phyloP scores from a whole-genome alignment of 176 grass and related monocot species.

The Carex myosuroides region DNA sequence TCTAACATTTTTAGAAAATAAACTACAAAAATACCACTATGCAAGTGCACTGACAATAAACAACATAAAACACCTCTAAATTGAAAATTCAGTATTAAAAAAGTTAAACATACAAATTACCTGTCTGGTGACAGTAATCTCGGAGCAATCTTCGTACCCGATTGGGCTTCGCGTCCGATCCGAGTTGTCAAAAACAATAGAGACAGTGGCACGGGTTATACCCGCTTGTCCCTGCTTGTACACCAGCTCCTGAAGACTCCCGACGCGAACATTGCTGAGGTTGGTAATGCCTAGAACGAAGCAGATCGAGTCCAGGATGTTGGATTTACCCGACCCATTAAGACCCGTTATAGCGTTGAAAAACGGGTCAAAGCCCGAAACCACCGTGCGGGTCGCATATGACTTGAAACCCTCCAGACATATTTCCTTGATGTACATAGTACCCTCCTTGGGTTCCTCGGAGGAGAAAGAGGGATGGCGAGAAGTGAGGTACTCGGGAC shows the following conservation, averaged over 20 bases:
- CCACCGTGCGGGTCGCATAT: conserved; percentile 85
- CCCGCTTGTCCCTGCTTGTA: conserved; percentile 99
- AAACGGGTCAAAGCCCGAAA: conserved; percentile 76
- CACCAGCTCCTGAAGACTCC: conserved; percentile 88
- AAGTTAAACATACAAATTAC: conserved; percentile 19
- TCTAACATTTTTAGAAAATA: no score
- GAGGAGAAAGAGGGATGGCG: background rate
- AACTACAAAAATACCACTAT: no score
- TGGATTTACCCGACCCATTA: conserved; percentile 93
- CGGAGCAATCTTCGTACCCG: conserved; percentile 73
- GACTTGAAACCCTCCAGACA: conserved; percentile 96
- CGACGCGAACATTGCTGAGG: conserved; percentile 72
- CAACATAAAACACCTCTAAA: background rate
- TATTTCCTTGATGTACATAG: conserved; percentile 96
- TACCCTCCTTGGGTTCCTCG: background rate
- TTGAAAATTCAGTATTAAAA: background rate
- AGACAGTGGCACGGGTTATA: conserved; percentile 90
- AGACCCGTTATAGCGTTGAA: conserved; percentile 99
- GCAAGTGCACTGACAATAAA: background rate
- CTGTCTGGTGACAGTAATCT: conserved; percentile 96
- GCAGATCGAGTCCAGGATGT: conserved; percentile 98
- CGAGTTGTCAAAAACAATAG: conserved; percentile 86
- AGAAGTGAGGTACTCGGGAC: background rate
- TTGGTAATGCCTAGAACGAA: conserved; percentile 97
- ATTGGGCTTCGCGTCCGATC: conserved; percentile 71